Base-by-base conservation (phyloP, 305 asterid genomes). In the Andrographis paniculata region DNA sequence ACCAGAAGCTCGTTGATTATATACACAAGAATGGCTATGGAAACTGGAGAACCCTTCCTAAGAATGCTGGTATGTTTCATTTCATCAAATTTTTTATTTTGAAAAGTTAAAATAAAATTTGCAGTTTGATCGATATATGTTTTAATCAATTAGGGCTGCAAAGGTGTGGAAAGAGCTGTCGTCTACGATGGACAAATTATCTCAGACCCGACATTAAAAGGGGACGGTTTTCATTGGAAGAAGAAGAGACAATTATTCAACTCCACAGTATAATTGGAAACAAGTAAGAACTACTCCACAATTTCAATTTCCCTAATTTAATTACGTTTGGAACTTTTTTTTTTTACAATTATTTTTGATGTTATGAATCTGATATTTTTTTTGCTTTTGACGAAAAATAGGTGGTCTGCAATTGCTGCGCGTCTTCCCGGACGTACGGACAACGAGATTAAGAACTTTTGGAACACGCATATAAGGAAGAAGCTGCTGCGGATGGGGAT, bases 331-430 rank as follows among this genome's bases (percentile, higher is more conserved):
- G 4, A 37, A 37, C 42, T 6, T 7, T 2, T 4, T 7, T 8
- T 14, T 14, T 14, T 7, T 40, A 7, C 9, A 40, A 9, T 24
- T 24, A 4, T 40, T 40, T 1, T 40, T 40, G 1, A 14, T 6
- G 16, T 5, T 17, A 5, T 7, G 1, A 40, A 40, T 1, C 3
- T 14, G 1, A 8, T 4, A 40, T 40, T 40, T 40, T 40, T 40
- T 14, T 40, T 40, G 11, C 8, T 37, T 37, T 37, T 4, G 18
- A 4, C 4, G 17, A 16, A 6, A 16, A 53, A 30, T 22, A 79
- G 92, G 63, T 80, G 92, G 92, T 80, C 92, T 16, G 71, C 76
- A 5, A 80, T 77, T 30, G 92, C 92, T 21, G 77, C 77, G 28
- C 71, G 83, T 1, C 74, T 80, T 39, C 86, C 91, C 0, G 91